Base-by-base conservation (phyloP, 2,329 filamentous ascomycete genomes). In the Fusarium palustre region DNA sequence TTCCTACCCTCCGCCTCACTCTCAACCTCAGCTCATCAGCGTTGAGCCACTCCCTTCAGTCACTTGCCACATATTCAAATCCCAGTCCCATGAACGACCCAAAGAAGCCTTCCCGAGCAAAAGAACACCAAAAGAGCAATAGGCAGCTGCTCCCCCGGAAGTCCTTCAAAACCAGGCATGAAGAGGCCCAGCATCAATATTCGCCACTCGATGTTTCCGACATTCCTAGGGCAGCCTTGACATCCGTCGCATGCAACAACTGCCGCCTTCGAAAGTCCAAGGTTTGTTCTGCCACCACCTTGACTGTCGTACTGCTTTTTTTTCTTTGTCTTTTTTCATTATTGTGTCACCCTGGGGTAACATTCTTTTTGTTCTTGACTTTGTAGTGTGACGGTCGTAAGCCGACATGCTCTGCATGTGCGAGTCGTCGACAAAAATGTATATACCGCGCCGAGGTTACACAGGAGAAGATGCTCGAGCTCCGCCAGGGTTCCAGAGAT, bases 221-320 rank as follows among this genome's bases (percentile, higher is more conserved):
- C n/a, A 22, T 61, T 24, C 55, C 63, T 4, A 55, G 28, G 43
- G 6, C 62, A 30, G 11, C 38, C 34, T 25, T 66, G 20, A 66
- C 63, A 33, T 42, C 63, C 22, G 63, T 66, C 34, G 63, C 63
- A 16, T 66, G 63, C 45, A 66, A 66, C 4, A 61, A 66, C 30
- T 66, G 63, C 20, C 55, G 63, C 9, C 1, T 13, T 7, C 46
- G 62, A 7, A 66, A 66, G 49, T 66, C 62, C 38, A 66, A 66
- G 62, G 63, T 66, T 61, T 47, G 48, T 48, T 5, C 7, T 4
- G 4, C 24, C 33, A 34, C 13, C 20, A 15, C 2, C 2, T 12
- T 28, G 34, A 24, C 15, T 10, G 3, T 6, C 9, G 4, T 15
- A 25, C 31, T 33, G 22, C 13, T 3, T n/a, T n/a, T 11, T n/a